Evolutionary conservation across 371 early-diverging fungal genomes (phyloP).

Genomic region (Actinomucor elegans): DNA sequence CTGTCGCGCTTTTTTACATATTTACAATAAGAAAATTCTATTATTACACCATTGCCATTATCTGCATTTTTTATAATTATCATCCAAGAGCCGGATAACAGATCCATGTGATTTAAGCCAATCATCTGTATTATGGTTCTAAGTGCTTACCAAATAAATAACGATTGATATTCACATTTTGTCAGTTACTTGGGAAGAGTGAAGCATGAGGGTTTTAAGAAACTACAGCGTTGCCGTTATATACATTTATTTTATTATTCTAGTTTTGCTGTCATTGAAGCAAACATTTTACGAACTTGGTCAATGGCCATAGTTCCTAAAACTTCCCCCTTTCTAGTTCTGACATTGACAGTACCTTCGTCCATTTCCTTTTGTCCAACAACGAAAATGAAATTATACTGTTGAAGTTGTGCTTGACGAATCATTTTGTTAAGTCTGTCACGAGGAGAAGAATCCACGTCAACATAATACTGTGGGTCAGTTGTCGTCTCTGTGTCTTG

Average conservation of each 20-base stretch:
- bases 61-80: no score
- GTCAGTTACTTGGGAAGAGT: no score
- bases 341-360: constrained; percentile 82
- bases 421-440: constrained; percentile 96
- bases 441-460: constrained; percentile 78
- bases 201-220: no score
- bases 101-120: no score
- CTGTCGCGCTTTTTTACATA: no score
- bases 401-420: constrained; percentile 84
- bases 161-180: no score
- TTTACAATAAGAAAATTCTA: no score
- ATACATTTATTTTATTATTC: constrained; percentile 28
- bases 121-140: no score
- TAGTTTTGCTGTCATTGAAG: constrained; percentile 31
- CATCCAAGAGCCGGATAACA: no score
- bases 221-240: no score
- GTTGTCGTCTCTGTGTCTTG: constrained; percentile 7
- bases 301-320: constrained; percentile 49
- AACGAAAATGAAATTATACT: constrained; percentile 92
- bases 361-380: constrained; percentile 93
- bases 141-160: no score
- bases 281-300: constrained; percentile 49
- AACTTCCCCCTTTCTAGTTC: constrained; percentile 68
- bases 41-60: no score
- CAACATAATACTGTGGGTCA: constrained; percentile 63